Evolutionary conservation across 805 yeast species (phyloP), one percentile per base, ranked within the genome.

Genomic region (Cephaloascus fragrans): DNA sequence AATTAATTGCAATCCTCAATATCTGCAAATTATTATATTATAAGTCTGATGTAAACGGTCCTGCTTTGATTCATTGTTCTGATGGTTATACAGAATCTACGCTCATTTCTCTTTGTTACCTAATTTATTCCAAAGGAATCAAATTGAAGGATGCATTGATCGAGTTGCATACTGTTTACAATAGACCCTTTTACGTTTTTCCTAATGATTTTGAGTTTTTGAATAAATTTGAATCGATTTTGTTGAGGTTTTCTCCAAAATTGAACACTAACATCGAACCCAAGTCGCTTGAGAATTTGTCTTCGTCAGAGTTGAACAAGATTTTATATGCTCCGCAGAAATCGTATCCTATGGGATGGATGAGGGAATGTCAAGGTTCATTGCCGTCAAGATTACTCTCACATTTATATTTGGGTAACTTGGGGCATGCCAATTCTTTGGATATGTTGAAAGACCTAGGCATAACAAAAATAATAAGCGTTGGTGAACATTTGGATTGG

Each of bases 11-110:
- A 5, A 71, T 88, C 26, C 66, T 85, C 38, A 80, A 80, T 45
- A 62, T 83, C 16, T 79, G 93, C 56, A 84, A 83, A 53, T 59
- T 83, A 32, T 60, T 88, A 15, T 78, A 77, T 43, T 58, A 67
- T 31, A 62, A 56, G 26, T 61, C 67, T 36, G 53, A 60, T 8
- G 48, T 41, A 18, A 52, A 47, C 3, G 42, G 64, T 37, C 69
- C 75, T 3, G 62, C 77, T 0, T 65, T 89, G 43, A 62, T 89
- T 8, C 81, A 77, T 53, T 87, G 96, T 51, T 74, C 84, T 2
- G 96, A 90, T 59, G 97, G 97, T 0, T 90, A 89, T 57, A 86
- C 96, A 0, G 96, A 88, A 52, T 82, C 89, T 38, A 77, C 95
- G 4, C 67, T 90, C n/a, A 57, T 89, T 32, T 73, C 77, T 1